Evolutionary conservation across 2,329 filamentous ascomycete species (phyloP), one percentile per base, ranked within the genome.

Genomic region (Beauveria pseudobassiana): DNA sequence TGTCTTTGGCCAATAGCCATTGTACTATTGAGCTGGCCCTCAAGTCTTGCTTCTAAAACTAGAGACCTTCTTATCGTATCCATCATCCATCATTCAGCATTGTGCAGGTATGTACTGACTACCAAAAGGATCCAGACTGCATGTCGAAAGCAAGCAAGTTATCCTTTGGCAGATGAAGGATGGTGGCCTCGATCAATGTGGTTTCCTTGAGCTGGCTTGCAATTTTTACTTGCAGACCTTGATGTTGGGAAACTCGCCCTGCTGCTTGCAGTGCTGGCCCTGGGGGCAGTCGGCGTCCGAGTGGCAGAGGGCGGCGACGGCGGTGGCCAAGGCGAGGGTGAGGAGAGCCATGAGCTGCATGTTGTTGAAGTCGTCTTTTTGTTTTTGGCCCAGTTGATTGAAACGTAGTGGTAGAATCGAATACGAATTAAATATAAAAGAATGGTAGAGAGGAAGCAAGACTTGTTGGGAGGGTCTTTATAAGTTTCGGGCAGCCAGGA

Each of bases 241-340:
- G 61, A 63, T 63, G 42, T 63, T 59, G 48, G 61, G 55, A 55
- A 63, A 63, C 42, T 63, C 61, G 54, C 61, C 61, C 61, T 63
- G 61, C 43, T 63, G 61, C 55, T 63, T 63, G 55, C 61, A 63
- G 49, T 63, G 61, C 42, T 63, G 20, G 26, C 61, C 55, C 12
- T 9, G 10, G 24, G 61, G 55, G 55, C 61, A 63, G 55, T 63
- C 55, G 26, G 54, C 55, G 43, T 63, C 55, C 34, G 38, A 26
- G 55, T 51, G 61, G 55, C 61, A 63, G 24, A 38, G 26, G 42
- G n/a, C 55, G 38, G 52, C 45, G 43, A 38, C 59, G 59, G 50
- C 49, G 20, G 50, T 40, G 58, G 42, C 49, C 34, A 61, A 38
- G 26, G 42, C 59, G 45, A 57, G 53, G 34, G 59, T 51, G 30